Evolutionary conservation across 352 stramenopile species (phyloP).

Genomic region (Aphanomyces euteiches): DNA sequence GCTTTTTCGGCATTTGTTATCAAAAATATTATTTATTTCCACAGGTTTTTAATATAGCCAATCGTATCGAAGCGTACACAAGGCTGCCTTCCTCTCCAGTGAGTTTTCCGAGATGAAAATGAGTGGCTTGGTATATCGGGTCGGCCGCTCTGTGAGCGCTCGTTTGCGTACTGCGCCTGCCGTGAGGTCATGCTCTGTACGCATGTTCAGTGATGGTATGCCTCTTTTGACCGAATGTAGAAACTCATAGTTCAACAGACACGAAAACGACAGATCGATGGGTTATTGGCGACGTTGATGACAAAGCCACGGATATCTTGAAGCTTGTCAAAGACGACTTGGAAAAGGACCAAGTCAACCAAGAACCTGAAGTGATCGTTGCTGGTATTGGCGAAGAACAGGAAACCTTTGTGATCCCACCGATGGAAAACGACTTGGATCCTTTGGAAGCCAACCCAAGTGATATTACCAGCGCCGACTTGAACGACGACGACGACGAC

Average conservation of each 20-base stretch:
- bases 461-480: background rate
- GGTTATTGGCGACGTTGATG: background rate
- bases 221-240: background rate
- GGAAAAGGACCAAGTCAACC: background rate
- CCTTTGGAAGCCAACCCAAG: background rate
- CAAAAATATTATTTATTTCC: too few species aligned
- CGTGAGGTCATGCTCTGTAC: background rate
- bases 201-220: conserved; percentile 10
- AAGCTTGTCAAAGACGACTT: background rate
- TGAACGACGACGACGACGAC: conserved; percentile 25
- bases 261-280: conserved; percentile 13
- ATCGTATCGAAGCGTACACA: background rate
- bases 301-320: background rate
- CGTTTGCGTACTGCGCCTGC: background rate
- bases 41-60: too few species aligned
- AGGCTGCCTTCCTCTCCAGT: background rate
- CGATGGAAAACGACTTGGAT: conserved; percentile 9
- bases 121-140: too few species aligned
- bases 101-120: background rate
- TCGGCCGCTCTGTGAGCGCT: background rate
- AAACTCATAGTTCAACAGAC: background rate
- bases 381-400: background rate
- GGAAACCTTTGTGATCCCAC: conserved; percentile 7
- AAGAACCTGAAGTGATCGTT: background rate
- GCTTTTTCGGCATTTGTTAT: too few species aligned